A percentile compares a stretch with the other conserved stretches of the same genome.
phyloP scores from a whole-genome alignment of 345 rosid species.

The Aquilaria sinensis region DNA sequence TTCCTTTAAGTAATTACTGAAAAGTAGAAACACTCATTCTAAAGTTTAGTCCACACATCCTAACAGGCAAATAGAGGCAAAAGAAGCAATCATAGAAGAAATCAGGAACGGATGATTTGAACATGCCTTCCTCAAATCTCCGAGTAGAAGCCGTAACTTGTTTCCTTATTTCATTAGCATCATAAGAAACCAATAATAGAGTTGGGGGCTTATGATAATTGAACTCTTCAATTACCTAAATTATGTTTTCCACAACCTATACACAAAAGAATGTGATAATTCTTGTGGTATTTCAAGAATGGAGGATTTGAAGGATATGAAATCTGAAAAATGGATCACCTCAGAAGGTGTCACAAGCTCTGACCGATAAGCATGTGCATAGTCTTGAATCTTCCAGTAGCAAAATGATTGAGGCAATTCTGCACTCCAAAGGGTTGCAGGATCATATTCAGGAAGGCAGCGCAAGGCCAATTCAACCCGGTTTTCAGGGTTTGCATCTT shows the following conservation, averaged over 20 bases:
- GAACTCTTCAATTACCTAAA: conserved; percentile 47
- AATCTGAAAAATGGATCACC: conserved; percentile 28
- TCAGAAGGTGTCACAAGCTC: conserved; percentile 53
- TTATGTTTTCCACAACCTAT: conserved; percentile 56
- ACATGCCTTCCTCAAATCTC: conserved; percentile 63
- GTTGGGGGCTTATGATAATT: conserved; percentile 38
- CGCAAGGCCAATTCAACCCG: conserved; percentile 50
- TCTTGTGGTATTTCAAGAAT: background rate
- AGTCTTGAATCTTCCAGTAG: conserved; percentile 82
- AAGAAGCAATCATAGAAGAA: no score
- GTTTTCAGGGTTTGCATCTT: conserved; percentile 49
- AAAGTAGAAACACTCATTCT: no score
- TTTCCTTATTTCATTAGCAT: conserved; percentile 44
- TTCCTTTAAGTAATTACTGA: no score
- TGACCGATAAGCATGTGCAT: conserved; percentile 64
- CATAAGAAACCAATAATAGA: conserved; percentile 46
- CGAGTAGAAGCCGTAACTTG: conserved; percentile 68
- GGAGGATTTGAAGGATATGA: background rate
- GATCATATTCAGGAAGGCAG: conserved; percentile 55
- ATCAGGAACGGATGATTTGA: background rate
- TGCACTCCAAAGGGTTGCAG: conserved; percentile 29
- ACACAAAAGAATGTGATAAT: conserved; percentile 11
- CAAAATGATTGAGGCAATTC: no score
- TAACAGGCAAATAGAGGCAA: background rate
- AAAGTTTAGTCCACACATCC: no score